Evolutionary conservation across 352 stramenopile genomes (phyloP), one percentile per base, ranked within the genome.

Genomic region (Phytophthora foliorum): DNA sequence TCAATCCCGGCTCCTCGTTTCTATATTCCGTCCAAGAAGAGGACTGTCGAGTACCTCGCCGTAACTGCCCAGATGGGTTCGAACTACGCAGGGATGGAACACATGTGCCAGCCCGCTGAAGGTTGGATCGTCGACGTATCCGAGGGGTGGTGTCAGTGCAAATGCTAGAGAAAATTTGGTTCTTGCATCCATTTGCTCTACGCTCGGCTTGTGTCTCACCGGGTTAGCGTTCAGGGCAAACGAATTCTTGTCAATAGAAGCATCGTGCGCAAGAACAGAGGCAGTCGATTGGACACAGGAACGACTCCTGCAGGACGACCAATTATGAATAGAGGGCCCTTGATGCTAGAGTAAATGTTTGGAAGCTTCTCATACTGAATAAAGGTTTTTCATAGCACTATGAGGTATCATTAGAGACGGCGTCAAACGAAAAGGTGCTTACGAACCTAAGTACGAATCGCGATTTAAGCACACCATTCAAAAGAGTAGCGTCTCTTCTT

Each of bases 151-250:
- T 66, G 58, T 25, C 38, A 41, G n/a, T 66, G 58, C 19, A 45
- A 13, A 6, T 66, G 59, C 38, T 66, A 24, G 29, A 45, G 9
- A 46, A 58, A 54, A 36, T 59, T 66, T n/a, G 57, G 57, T 24
- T 36, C 6, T n/a, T 64, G 58, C 29, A 48, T 66, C 2, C 58
- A 66, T 41, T 7, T 66, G 1, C 48, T 58, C 2, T 49, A 45
- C 41, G 17, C 25, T 32, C 41, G 44, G 13, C 4, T 32, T 22
- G 46, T 9, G 5, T 58, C n/a, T 3, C 7, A 57, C 3, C 53
- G n/a, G 31, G 41, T 31, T 1, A 39, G 29, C 42, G 19, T 21
- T 29, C 16, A 44, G 10, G 17, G 9, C 0, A 34, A 50, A 27
- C 19, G 27, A 7, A 29, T 55, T 25, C 54, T 75, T 2, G n/a